These are phyloP conservation scores for Pelagophyceae sp. DNA, from an alignment of 352 stramenopile species.

Conservation along the genomic window DNA sequence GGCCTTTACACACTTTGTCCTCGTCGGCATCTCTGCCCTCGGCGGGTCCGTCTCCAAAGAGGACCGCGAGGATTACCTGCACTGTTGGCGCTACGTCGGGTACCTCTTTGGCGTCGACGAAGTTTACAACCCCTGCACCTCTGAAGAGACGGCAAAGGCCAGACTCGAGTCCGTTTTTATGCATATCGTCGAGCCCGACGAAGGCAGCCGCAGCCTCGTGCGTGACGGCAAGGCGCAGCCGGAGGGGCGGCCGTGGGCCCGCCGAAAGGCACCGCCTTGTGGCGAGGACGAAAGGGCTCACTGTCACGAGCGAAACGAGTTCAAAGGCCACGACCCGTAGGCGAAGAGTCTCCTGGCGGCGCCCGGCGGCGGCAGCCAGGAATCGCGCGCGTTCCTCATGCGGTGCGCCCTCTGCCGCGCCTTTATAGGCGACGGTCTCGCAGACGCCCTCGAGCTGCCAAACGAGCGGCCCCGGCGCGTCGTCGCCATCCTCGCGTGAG, in stretches of 20 bases:
- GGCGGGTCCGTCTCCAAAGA: slow-evolving; percentile 33
- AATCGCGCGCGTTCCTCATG: slow-evolving; percentile 22
- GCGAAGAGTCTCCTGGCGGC: slow-evolving; percentile 39
- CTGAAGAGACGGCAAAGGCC: slow-evolving; percentile 22
- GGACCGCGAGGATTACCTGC: slow-evolving; percentile 48
- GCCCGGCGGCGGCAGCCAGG: background rate
- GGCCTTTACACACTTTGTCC: slow-evolving; percentile 47
- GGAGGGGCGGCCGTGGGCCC: too few species aligned
- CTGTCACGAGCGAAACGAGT: too few species aligned
- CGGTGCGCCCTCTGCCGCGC: slow-evolving; percentile 39
- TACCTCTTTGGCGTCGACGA: slow-evolving; percentile 46
- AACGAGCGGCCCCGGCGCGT: too few species aligned
- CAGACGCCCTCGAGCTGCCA: slow-evolving; percentile 44
- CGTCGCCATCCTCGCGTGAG: background rate
- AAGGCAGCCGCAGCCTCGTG: slow-evolving; percentile 39
- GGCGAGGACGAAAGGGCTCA: too few species aligned
- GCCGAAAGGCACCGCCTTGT: too few species aligned
- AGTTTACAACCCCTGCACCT: slow-evolving; percentile 25
- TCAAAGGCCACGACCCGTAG: too few species aligned
- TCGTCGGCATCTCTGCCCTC: slow-evolving; percentile 46
- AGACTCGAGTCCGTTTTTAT: slow-evolving; percentile 47
- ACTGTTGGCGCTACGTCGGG: slow-evolving; percentile 53
- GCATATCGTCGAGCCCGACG: slow-evolving; percentile 47
- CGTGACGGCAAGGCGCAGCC: too few species aligned
- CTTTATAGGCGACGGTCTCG: slow-evolving; percentile 44